Evolutionary conservation across 106 monocot species (phyloP), one percentile per base, ranked within the genome.

Genomic region (Apostasia shenzhenica): DNA sequence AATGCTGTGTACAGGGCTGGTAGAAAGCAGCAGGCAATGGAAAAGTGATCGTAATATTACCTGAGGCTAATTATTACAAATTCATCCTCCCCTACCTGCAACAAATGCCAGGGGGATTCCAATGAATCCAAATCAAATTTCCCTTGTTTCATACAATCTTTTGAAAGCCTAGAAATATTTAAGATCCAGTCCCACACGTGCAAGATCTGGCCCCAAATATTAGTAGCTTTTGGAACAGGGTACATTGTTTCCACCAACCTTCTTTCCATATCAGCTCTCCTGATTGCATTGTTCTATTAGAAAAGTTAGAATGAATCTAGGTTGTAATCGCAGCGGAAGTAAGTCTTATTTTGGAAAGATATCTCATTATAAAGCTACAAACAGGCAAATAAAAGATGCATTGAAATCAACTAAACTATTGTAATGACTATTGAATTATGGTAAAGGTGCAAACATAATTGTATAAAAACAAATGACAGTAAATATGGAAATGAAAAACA

Each of bases 221-320:
- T 70, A 55, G 64, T 72, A 51, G 64, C n/a, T 72, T 75, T 89
- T 56, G 71, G 72, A 57, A 47, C 54, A 70, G 95, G 95, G 54
- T 87, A 86, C 70, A 92, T 45, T 2, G 95, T 92, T 63, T 89
- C 84, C 66, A 97, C 59, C 55, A 77, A 68, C 63, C 92, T 81
- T 44, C 63, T 87, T 68, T 71, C 69, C 72, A 97, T 70, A 73
- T 97, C 82, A 73, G 89, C 95, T 83, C 79, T 92, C 74, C 95
- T 86, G 42, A 97, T 79, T 52, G 91, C 91, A 73, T 89, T 80
- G 71, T 92, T 97, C 95, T 97, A 66, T 41, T 38, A 55, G 67
- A 55, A 81, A n/a, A 48, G 76, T 67, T 54, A 69, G 53, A 71
- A 7, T 55, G 41, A 38, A 44, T 9, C 2, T 48, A n/a, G 14